A percentile compares a stretch with the other conserved stretches of the same genome.
These are phyloP conservation scores for Podospora fimiseda DNA, from an alignment of 495 filamentous ascomycete genomes.

Conservation along the genomic window DNA sequence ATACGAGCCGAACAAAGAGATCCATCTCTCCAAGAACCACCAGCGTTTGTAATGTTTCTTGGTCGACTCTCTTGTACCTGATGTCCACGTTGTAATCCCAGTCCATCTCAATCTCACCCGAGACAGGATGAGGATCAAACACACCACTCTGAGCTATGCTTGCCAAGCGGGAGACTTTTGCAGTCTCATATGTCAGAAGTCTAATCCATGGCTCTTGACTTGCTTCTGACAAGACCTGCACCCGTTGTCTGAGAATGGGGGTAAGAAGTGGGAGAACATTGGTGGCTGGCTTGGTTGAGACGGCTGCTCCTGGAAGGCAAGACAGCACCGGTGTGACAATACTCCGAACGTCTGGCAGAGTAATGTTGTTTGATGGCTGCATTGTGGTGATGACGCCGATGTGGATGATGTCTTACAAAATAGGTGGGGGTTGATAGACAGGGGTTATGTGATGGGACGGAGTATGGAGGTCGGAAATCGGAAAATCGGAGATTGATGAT, in stretches of 20 bases:
- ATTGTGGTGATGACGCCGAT: constrained; percentile 5
- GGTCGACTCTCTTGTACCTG: constrained; percentile 69
- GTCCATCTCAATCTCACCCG: constrained; percentile 78
- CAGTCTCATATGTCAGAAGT: constrained; percentile 76
- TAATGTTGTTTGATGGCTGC: constrained; percentile 35
- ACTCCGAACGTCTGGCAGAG: constrained; percentile 55
- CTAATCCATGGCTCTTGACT: constrained; percentile 76
- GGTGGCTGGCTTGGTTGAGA: constrained; percentile 68
- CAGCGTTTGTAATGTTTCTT: constrained; percentile 75
- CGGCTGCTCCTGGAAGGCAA: constrained; percentile 75
- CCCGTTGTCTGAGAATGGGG: constrained; percentile 83
- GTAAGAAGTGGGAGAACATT: constrained; percentile 76
- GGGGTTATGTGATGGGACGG: too few species aligned
- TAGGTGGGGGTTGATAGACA: background rate
- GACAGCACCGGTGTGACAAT: constrained; percentile 75
- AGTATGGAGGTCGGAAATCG: too few species aligned
- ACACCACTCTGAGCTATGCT: constrained; percentile 56
- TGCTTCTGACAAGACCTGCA: constrained; percentile 65
- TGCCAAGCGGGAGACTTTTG: constrained; percentile 60
- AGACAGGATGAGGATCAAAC: constrained; percentile 85
- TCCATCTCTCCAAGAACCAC: constrained; percentile 50
- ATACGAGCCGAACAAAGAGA: constrained; percentile 47
- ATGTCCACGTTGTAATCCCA: constrained; percentile 55
- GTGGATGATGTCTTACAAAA: background rate
- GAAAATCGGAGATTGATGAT: too few species aligned